These are phyloP conservation scores for Pleurotus giganteus DNA, from an alignment of 768 basidiomycete species.

Conservation along the genomic window DNA sequence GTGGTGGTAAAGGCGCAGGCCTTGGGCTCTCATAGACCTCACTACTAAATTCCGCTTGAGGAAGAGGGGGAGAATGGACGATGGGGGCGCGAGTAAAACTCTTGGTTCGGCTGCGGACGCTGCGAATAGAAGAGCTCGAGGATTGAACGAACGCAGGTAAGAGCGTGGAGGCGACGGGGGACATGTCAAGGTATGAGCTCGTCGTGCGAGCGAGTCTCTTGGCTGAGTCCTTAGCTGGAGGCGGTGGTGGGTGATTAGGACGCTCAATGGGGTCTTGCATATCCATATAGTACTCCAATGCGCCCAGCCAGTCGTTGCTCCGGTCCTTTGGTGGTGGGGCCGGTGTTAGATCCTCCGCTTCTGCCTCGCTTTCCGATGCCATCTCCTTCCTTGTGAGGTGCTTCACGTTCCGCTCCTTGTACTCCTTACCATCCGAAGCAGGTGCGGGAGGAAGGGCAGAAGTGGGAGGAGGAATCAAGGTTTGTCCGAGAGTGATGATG, in stretches of 20 bases:
- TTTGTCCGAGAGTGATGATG: not conserved
- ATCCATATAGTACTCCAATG: constrained; percentile 4
- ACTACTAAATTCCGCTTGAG: not conserved
- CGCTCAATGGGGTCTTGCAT: constrained; percentile 7
- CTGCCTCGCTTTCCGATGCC: constrained; percentile 2
- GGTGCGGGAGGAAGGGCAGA: not conserved
- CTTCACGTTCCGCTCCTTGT: not conserved
- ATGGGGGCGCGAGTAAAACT: not conserved
- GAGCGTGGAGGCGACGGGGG: not conserved
- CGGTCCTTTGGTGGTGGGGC: not conserved
- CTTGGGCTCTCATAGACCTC: constrained; percentile 3
- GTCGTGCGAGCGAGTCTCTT: not conserved
- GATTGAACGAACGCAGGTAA: not conserved
- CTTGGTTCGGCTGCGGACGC: constrained; percentile 2
- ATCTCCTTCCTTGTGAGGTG: not conserved
- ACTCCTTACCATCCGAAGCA: not conserved
- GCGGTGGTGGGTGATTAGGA: not conserved
- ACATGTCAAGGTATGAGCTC: constrained; percentile 4
- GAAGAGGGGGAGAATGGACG: constrained; percentile 1
- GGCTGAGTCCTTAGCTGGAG: not conserved
- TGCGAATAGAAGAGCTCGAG: not conserved
- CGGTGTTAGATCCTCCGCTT: not conserved
- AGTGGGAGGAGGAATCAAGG: not conserved
- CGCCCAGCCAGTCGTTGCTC: constrained; percentile 1
- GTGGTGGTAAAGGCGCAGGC: constrained; percentile 2